A percentile compares a stretch with the other conserved stretches of the same genome.
These are phyloP conservation scores for Penicillium sp. DNA, from an alignment of 2,329 filamentous ascomycete genomes.

Conservation along the genomic window DNA sequence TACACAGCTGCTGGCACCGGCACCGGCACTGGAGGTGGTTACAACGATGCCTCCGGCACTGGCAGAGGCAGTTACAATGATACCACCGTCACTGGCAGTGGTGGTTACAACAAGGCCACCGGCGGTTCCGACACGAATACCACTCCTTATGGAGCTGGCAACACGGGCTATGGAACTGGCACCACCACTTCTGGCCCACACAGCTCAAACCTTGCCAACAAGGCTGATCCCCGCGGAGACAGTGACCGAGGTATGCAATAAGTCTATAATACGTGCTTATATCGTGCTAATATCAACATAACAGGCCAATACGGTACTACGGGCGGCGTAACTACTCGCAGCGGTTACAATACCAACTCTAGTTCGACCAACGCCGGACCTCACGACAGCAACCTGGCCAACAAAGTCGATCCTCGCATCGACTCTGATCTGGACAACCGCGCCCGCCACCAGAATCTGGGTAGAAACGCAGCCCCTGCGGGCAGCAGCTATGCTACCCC, in stretches of 20 bases:
- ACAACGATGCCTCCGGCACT: conserved; percentile 11
- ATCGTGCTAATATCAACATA: not conserved
- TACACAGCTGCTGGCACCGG: conserved; percentile 2
- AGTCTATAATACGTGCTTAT: not conserved
- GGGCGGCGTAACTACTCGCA: conserved; percentile 8
- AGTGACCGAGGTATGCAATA: conserved; percentile 20
- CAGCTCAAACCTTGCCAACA: conserved; percentile 36
- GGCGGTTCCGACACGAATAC: not conserved
- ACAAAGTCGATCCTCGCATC: conserved; percentile 35
- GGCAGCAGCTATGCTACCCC: conserved; percentile 15
- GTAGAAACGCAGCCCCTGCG: conserved; percentile 6
- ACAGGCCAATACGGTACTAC: conserved; percentile 19
- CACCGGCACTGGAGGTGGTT: not conserved
- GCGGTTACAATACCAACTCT: conserved; percentile 11
- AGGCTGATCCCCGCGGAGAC: conserved; percentile 30
- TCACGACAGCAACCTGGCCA: conserved; percentile 30
- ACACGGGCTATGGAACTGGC: too few relatives aligned
- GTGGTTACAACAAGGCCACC: not conserved
- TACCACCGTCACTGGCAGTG: not conserved
- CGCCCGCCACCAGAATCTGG: conserved; percentile 12
- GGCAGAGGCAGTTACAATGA: too few relatives aligned
- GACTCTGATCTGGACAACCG: conserved; percentile 33
- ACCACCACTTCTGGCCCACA: conserved; percentile 29
- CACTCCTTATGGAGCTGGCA: conserved; percentile 17
- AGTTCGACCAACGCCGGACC: conserved; percentile 34